Percentiles rank a stretch among this genome's conserved stretches.
Evolutionary conservation across 805 yeast species (phyloP).

Genomic region (Saccharomycopsis fibuligera): DNA sequence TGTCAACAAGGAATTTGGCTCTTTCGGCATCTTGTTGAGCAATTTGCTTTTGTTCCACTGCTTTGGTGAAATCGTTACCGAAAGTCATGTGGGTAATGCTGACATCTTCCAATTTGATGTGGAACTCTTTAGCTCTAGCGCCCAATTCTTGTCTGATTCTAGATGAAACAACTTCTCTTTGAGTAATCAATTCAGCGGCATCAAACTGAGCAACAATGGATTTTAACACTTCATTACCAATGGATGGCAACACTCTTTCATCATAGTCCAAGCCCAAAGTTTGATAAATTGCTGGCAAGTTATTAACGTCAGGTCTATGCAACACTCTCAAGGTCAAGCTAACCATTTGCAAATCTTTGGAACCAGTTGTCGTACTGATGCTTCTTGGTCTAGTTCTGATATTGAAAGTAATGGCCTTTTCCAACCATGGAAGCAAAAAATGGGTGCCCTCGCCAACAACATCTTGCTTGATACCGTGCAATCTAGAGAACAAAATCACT

Average conservation of each 20-base stretch:
- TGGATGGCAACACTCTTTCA: slow-evolving; percentile 87
- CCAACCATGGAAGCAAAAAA: slow-evolving; percentile 93
- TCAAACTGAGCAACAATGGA: slow-evolving; percentile 90
- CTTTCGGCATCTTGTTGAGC: slow-evolving; percentile 99
- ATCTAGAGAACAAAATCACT: slow-evolving; percentile 91
- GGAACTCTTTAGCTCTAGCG: slow-evolving; percentile 78
- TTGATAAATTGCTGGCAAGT: slow-evolving; percentile 83
- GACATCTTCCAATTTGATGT: slow-evolving; percentile 90
- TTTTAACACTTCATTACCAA: slow-evolving; percentile 86
- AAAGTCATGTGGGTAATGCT: slow-evolving; percentile 97
- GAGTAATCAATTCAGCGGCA: slow-evolving; percentile 94
- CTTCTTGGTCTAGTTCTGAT: slow-evolving; percentile 94
- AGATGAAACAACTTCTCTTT: slow-evolving; percentile 89
- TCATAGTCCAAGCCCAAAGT: slow-evolving; percentile 90
- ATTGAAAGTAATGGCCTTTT: slow-evolving; percentile 82
- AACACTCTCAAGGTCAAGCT: slow-evolving; percentile 86
- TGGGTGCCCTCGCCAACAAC: slow-evolving; percentile 97
- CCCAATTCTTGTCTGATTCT: slow-evolving; percentile 83
- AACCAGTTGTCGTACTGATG: slow-evolving; percentile 91
- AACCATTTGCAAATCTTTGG: slow-evolving; percentile 95
- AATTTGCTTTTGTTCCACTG: slow-evolving; percentile 97
- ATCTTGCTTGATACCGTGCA: slow-evolving; percentile 78
- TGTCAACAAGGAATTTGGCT: slow-evolving; percentile 86
- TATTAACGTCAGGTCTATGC: slow-evolving; percentile 85
- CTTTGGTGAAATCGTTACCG: slow-evolving; percentile 94